These are phyloP conservation scores for Colletotrichum sublineola DNA, from an alignment of 2,329 filamentous ascomycete genomes.

Conservation along the genomic window DNA sequence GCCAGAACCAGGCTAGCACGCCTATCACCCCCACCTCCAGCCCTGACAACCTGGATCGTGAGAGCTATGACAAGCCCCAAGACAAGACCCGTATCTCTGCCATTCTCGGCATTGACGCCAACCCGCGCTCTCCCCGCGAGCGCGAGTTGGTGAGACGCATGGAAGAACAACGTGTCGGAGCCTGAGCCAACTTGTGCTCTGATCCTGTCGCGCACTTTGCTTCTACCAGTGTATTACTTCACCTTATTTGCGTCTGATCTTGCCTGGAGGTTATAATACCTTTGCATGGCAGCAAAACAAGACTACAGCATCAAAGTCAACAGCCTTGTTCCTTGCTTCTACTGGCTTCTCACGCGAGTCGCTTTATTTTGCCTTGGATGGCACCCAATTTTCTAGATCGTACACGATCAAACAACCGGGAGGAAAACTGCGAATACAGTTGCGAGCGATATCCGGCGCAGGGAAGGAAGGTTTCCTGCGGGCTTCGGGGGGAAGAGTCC, in stretches of 20 bases:
- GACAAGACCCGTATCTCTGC: slow-evolving; percentile 74
- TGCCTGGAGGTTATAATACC: slow-evolving; percentile 21
- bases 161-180: slow-evolving; percentile 62
- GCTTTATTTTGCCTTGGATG: slow-evolving; percentile 15
- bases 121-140: slow-evolving; percentile 69
- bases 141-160: slow-evolving; percentile 69
- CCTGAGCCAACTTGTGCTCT: slow-evolving; percentile 39
- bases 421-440: slow-evolving; percentile 6
- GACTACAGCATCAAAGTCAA: slow-evolving; percentile 27
- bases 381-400: slow-evolving; percentile 16
- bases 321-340: slow-evolving; percentile 36
- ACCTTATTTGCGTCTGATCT: slow-evolving; percentile 34
- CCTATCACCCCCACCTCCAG: slow-evolving; percentile 68
- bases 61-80: slow-evolving; percentile 55
- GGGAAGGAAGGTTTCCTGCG: slow-evolving; percentile 15
- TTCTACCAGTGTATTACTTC: slow-evolving; percentile 43
- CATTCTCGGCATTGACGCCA: slow-evolving; percentile 71
- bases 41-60: slow-evolving; percentile 60
- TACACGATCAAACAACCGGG: slow-evolving; percentile 34
- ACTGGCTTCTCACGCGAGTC: slow-evolving; percentile 11
- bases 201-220: slow-evolving; percentile 49
- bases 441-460: slow-evolving; percentile 34
- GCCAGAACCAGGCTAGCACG: slow-evolving; percentile 54
- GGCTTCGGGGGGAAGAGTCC: neutral
- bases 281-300: slow-evolving; percentile 25